phyloP scores from a whole-genome alignment of 2,329 filamentous ascomycete genomes.

The Paracorniculantispora psalliotae region DNA sequence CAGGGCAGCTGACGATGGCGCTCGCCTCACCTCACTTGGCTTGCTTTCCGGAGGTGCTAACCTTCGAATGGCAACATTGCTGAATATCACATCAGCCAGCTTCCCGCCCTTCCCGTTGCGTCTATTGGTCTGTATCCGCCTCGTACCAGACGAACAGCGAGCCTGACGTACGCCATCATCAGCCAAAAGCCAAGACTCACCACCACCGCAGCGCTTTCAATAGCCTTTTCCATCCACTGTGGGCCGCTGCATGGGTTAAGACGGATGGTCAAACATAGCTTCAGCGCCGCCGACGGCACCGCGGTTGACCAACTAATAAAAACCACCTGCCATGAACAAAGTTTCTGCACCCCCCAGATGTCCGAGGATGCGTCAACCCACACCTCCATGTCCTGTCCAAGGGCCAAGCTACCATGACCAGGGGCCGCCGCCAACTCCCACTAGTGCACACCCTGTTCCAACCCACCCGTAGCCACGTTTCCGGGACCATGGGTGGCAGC shows the following conservation, averaged over 20 bases:
- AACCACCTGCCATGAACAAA: not conserved
- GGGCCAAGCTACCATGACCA: not conserved
- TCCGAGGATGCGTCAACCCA: not conserved
- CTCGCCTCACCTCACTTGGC: not conserved
- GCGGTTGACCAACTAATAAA: not conserved
- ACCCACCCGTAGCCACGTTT: conserved; percentile 11
- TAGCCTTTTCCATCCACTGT: not conserved
- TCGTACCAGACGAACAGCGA: not conserved
- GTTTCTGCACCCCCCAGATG: not conserved
- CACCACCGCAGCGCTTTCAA: not conserved
- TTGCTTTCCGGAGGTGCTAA: not conserved
- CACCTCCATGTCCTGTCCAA: not conserved
- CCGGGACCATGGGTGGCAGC: conserved; percentile 6
- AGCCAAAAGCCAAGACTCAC: conserved; percentile 3
- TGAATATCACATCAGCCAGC: conserved; percentile 10
- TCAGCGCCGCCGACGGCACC: not conserved
- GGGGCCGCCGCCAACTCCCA: conserved; percentile 2
- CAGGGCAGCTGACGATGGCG: conserved; percentile 6
- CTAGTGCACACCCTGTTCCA: conserved; percentile 1
- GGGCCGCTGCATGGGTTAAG: conserved; percentile 4
- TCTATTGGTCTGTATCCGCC: conserved; percentile 4
- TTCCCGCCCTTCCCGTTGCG: not conserved
- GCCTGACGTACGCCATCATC: conserved; percentile 7
- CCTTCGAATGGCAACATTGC: not conserved
- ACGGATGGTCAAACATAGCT: conserved; percentile 7